Percentiles rank a stretch among this genome's conserved stretches.
These are phyloP conservation scores for Claviceps fusiformis DNA, from an alignment of 2,329 filamentous ascomycete species.

Conservation along the genomic window DNA sequence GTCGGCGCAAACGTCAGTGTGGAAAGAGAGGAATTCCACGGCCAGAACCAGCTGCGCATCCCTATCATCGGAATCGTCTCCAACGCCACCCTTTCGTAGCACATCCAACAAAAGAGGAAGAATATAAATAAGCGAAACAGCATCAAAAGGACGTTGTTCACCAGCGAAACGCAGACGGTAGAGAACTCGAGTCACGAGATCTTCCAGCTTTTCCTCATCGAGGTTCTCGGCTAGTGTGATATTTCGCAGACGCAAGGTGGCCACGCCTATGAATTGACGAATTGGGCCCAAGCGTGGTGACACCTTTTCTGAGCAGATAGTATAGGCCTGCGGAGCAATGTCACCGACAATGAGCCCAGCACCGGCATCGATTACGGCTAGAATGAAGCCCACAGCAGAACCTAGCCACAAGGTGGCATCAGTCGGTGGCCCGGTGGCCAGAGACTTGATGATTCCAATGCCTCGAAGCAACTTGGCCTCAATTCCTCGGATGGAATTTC, in stretches of 20 bases:
- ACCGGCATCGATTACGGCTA: constrained; percentile 64
- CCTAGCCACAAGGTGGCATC: constrained; percentile 84
- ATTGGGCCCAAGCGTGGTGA: constrained; percentile 62
- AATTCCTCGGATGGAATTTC: constrained; percentile 54
- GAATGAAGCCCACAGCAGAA: constrained; percentile 58
- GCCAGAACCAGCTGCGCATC: constrained; percentile 85
- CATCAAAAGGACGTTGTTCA: constrained; percentile 88
- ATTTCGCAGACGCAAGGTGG: constrained; percentile 67
- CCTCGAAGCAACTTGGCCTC: constrained; percentile 66
- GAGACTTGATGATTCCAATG: constrained; percentile 69
- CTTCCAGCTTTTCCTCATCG: constrained; percentile 67
- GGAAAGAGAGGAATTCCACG: constrained; percentile 77
- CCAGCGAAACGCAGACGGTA: constrained; percentile 83
- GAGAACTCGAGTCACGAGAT: constrained; percentile 73
- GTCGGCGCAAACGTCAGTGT: constrained; percentile 68
- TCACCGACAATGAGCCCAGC: constrained; percentile 73
- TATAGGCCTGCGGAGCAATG: constrained; percentile 61
- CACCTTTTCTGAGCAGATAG: constrained; percentile 64
- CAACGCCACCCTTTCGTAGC: constrained; percentile 66
- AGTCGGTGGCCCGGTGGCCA: constrained; percentile 78
- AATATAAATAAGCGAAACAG: constrained; percentile 75
- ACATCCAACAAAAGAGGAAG: constrained; percentile 71
- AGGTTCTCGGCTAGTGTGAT: constrained; percentile 61
- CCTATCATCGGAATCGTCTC: constrained; percentile 57
- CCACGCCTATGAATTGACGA: constrained; percentile 73